Evolutionary conservation across 2,329 filamentous ascomycete species (phyloP).

Genomic region (Delphinella strobiligena): DNA sequence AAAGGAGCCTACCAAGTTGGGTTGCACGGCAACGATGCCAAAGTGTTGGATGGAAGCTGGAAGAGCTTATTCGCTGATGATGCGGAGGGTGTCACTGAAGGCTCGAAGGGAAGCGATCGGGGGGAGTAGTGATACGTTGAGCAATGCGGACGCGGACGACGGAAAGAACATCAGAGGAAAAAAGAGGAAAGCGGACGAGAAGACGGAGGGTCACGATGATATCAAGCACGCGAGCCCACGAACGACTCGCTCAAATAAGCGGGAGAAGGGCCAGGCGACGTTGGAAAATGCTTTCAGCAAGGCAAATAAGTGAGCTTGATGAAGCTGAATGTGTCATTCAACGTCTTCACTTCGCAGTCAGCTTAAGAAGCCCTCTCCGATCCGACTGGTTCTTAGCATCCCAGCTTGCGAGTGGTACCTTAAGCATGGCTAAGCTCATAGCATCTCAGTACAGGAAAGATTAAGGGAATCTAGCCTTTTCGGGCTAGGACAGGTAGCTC

Average conservation of each 20-base stretch:
- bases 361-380: background rate
- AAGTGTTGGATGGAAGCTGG: conserved; percentile 50
- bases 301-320: conserved; percentile 11
- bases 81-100: conserved; percentile 33
- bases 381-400: no score
- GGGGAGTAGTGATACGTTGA: conserved; percentile 25
- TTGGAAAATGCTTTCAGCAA: conserved; percentile 21
- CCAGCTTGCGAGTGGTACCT: no score
- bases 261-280: conserved; percentile 21
- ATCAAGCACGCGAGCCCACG: conserved; percentile 8
- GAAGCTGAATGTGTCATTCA: background rate
- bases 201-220: background rate
- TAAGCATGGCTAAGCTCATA: no score
- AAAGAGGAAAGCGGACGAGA: conserved; percentile 6
- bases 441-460: no score
- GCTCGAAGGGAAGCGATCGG: conserved; percentile 20
- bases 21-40: conserved; percentile 50
- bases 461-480: no score
- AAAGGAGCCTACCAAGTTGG: conserved; percentile 57
- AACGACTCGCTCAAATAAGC: conserved; percentile 14
- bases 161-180: conserved; percentile 2
- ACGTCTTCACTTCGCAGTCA: conserved; percentile 4
- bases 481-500: no score
- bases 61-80: conserved; percentile 35
- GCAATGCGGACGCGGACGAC: conserved; percentile 9